Base-by-base conservation (phyloP, 345 rosid species). In the Citrus sp. region DNA sequence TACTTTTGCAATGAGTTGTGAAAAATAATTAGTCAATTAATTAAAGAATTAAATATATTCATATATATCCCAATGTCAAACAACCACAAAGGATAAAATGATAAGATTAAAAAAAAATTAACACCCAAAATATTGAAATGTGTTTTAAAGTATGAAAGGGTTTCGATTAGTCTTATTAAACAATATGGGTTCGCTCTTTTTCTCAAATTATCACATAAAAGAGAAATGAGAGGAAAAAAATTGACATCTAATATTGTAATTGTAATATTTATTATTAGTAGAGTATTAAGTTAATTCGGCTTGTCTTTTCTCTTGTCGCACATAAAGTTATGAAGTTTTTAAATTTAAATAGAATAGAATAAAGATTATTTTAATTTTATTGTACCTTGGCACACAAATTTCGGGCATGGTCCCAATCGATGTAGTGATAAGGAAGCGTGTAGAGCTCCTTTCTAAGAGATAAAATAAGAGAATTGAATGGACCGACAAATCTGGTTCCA, bases 381-480 rank as follows among this genome's bases (percentile, higher is more conserved):
- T 25, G 30, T 19, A 90, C 97, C 89, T 89, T 80, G 30, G 93
- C 89, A 10, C 85, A 90, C 0, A 79, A 80, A 74, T 65, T 80
- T 10, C 92, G 74, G 4, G 91, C 84, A 2, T 30, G 58, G 49
- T 90, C 80, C 98, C 98, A 93, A 10, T 89, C 83, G 27, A 91
- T 69, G 6, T 67, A 70, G 32, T 85, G 87, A 67, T 93, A 93
- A 3, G 93, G 86, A 64, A 80, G 63, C 0, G 70, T 7, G 55
- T 91, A 83, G 1, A 93, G 80, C 85, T 93, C 98, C 19, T 77
- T 76, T 38, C 98, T 78, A 2, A 93, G 88, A 9, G 91, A 85
- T 42, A 86, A 19, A 22, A 89, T 58, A 12, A 88, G 79, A 0
- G 87, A 74, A 14, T 76, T 88, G 4, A 86, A 71, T 2, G 85